Percentiles rank a stretch among this genome's conserved stretches.
These are phyloP conservation scores for Graphilbum fragrans DNA, from an alignment of 2,329 filamentous ascomycete genomes.

Conservation along the genomic window DNA sequence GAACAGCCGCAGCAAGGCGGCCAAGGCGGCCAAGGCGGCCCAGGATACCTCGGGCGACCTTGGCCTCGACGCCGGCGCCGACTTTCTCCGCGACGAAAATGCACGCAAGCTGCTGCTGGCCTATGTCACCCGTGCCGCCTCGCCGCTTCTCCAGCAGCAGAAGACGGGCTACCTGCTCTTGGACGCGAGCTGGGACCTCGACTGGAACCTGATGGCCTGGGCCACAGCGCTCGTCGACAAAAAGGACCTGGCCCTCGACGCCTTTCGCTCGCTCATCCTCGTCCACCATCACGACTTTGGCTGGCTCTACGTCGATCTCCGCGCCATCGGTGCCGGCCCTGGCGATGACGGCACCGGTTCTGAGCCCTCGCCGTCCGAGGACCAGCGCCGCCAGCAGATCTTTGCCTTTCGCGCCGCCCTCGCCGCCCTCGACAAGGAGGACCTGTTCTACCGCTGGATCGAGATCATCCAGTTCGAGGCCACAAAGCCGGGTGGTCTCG, in stretches of 20 bases:
- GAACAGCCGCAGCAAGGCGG: neutral
- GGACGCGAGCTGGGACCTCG: constrained; percentile 76
- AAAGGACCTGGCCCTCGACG: constrained; percentile 46
- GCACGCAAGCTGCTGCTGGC: constrained; percentile 47
- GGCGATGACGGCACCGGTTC: neutral
- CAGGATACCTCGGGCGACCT: neutral
- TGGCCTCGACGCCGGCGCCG: constrained; percentile 12
- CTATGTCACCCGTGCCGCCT: constrained; percentile 56
- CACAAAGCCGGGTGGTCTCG: constrained; percentile 66
- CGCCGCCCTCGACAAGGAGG: constrained; percentile 67
- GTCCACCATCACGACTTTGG: constrained; percentile 55
- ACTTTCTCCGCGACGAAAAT: constrained; percentile 35
- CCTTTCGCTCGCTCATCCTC: constrained; percentile 59
- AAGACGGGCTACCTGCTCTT: constrained; percentile 87
- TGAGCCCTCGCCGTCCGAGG: constrained; percentile 24
- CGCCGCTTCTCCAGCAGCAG: constrained; percentile 50
- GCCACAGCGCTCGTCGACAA: constrained; percentile 59
- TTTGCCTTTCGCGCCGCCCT: constrained; percentile 70
- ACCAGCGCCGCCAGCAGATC: constrained; percentile 59
- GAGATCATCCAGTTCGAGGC: constrained; percentile 86
- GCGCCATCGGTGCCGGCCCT: constrained; percentile 18
- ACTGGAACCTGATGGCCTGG: constrained; percentile 69
- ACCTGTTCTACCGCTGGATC: constrained; percentile 84
- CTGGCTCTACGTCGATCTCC: constrained; percentile 57
- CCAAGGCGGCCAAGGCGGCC: neutral